Conservation (phyloP, 2,329 filamentous ascomycete genomes). For the Pestalotiopsis fici region DNA sequence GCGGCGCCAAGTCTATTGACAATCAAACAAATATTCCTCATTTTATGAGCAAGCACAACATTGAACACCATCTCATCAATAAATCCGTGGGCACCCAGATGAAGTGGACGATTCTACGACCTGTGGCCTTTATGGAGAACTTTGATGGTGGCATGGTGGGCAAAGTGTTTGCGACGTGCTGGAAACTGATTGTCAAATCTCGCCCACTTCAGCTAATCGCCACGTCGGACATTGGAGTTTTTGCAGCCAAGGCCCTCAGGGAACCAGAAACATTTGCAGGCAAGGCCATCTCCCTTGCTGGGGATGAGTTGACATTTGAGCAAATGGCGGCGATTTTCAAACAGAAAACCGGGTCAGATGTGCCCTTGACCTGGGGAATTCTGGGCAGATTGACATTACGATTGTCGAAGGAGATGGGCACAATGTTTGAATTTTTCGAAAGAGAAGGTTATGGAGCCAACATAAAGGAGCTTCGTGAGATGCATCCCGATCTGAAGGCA, state of each 20-base stretch:
- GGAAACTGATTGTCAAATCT: slow-evolving; percentile 25
- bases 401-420: slow-evolving; percentile 5
- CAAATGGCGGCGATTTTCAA: slow-evolving; percentile 33
- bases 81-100: slow-evolving; percentile 37
- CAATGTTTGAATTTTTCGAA: slow-evolving; percentile 6
- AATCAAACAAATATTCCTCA: slow-evolving; percentile 56
- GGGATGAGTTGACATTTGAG: slow-evolving; percentile 37
- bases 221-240: slow-evolving; percentile 39
- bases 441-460: slow-evolving; percentile 8
- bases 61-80: slow-evolving; percentile 56
- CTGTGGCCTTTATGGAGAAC: slow-evolving; percentile 60
- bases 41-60: slow-evolving; percentile 56
- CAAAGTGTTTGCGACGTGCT: slow-evolving; percentile 30
- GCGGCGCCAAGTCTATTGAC: slow-evolving; percentile 39
- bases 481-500: background rate
- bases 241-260: slow-evolving; percentile 36
- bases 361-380: slow-evolving; percentile 24
- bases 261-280: slow-evolving; percentile 31
- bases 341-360: slow-evolving; percentile 26
- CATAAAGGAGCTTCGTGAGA: background rate
- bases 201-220: slow-evolving; percentile 35
- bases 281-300: slow-evolving; percentile 36
- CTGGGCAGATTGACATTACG: background rate
- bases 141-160: slow-evolving; percentile 28
- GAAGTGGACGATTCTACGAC: slow-evolving; percentile 59